These are phyloP conservation scores for Asclepias syriaca DNA, from an alignment of 257 asterid genomes.

Conservation along the genomic window DNA sequence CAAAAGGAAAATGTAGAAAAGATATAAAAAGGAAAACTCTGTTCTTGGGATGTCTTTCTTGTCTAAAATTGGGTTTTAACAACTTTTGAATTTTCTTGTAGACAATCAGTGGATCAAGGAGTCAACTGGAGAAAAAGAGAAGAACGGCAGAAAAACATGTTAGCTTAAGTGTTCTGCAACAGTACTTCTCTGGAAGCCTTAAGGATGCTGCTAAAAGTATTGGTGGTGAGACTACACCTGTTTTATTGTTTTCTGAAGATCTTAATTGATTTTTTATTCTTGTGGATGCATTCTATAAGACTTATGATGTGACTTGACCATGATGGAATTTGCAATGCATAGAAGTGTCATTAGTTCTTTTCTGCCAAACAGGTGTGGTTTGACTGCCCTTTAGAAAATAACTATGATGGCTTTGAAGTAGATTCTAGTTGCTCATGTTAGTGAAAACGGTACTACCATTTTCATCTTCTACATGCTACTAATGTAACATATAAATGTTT, in stretches of 20 bases:
- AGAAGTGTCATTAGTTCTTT: too few relatives aligned
- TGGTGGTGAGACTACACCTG: constrained; percentile 63
- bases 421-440: background rate
- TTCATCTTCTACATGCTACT: background rate
- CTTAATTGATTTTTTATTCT: background rate
- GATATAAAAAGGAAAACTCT: background rate
- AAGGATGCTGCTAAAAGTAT: constrained; percentile 92
- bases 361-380: too few relatives aligned
- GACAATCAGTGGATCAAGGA: constrained; percentile 35
- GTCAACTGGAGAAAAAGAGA: constrained; percentile 54
- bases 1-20: background rate
- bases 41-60: background rate
- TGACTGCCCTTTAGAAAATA: too few relatives aligned
- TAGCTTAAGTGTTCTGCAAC: constrained; percentile 75
- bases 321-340: background rate
- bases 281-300: background rate
- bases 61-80: constrained; percentile 3
- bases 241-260: background rate
- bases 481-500: background rate
- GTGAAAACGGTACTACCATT: background rate
- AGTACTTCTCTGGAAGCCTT: constrained; percentile 84
- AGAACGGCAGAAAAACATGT: constrained; percentile 83
- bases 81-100: constrained; percentile 19
- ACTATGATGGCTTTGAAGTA: too few relatives aligned
- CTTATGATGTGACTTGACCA: background rate